Conservation (phyloP, 169 alveolate genomes). For the Amoebophrya sp. region DNA sequence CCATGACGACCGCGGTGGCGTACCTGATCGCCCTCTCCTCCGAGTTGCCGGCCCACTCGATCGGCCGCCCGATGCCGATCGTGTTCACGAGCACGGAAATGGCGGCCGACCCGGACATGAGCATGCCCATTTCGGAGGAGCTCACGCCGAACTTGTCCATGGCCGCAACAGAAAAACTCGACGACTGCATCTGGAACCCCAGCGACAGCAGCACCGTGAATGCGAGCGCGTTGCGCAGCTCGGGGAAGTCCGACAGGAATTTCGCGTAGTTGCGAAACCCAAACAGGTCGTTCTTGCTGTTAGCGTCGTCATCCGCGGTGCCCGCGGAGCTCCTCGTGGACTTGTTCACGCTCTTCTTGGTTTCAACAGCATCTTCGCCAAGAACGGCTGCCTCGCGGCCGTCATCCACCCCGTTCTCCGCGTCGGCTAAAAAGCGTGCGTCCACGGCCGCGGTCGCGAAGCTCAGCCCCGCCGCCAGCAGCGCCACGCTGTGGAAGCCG, state of each 20-base stretch:
- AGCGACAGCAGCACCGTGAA: neutral
- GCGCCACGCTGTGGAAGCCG: neutral
- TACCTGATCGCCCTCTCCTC: neutral
- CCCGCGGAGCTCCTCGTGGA: no score
- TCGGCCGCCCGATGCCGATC: no score
- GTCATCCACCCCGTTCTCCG: neutral
- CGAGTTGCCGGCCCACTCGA: no score
- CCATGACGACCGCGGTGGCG: neutral
- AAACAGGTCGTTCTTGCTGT: neutral
- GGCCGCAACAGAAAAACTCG: neutral
- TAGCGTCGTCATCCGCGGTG: neutral
- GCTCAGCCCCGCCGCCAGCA: neutral
- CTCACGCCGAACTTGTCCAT: neutral
- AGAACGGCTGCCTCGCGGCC: no score
- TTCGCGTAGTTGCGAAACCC: neutral
- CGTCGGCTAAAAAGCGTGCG: neutral
- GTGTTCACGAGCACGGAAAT: no score
- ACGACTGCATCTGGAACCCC: neutral
- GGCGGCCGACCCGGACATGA: neutral
- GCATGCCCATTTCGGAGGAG: neutral
- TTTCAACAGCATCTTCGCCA: no score
- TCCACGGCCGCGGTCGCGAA: neutral
- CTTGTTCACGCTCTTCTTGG: neutral
- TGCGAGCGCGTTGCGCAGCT: neutral
- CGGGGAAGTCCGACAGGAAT: neutral